phyloP scores from a whole-genome alignment of 805 yeast species.

The Cyberlindnera euphorbiiphila region DNA sequence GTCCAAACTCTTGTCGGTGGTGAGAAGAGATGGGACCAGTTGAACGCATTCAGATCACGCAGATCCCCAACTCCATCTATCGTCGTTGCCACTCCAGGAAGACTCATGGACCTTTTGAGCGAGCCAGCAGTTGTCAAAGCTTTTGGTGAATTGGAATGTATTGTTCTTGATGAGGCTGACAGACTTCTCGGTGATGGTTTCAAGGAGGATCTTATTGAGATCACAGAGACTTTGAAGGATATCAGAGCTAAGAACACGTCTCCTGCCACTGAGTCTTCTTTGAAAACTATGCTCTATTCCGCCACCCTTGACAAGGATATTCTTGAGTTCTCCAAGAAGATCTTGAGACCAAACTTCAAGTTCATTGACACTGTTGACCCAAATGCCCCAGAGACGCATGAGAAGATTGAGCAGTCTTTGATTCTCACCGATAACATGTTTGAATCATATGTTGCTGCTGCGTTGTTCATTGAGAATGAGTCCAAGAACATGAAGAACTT shows the following conservation, averaged over 20 bases:
- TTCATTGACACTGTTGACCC: constrained; percentile 72
- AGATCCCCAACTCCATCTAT: constrained; percentile 46
- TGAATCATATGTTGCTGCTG: constrained; percentile 57
- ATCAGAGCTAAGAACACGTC: constrained; percentile 29
- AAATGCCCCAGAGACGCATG: constrained; percentile 74
- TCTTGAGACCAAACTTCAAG: constrained; percentile 52
- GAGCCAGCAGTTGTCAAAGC: constrained; percentile 40
- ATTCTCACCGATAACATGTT: constrained; percentile 51
- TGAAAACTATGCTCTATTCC: constrained; percentile 75
- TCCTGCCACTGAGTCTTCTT: constrained; percentile 31
- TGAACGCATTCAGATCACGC: constrained; percentile 28
- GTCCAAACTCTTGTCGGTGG: constrained; percentile 70
- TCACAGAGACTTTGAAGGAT: constrained; percentile 46
- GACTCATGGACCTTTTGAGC: constrained; percentile 60
- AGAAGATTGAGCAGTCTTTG: constrained; percentile 66
- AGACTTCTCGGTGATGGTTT: constrained; percentile 80
- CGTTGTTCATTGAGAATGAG: constrained; percentile 43
- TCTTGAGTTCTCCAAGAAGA: constrained; percentile 54
- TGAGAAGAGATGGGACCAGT: constrained; percentile 38
- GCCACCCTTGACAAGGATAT: constrained; percentile 82
- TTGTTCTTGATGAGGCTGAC: constrained; percentile 91
- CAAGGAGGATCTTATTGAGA: constrained; percentile 55
- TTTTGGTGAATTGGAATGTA: constrained; percentile 53
- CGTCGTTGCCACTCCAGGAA: constrained; percentile 87
- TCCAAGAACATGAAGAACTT: constrained; percentile 39